These are phyloP conservation scores for Chlamydomonas schloesseri DNA, from an alignment of 139 green algal genomes.

Conservation along the genomic window DNA sequence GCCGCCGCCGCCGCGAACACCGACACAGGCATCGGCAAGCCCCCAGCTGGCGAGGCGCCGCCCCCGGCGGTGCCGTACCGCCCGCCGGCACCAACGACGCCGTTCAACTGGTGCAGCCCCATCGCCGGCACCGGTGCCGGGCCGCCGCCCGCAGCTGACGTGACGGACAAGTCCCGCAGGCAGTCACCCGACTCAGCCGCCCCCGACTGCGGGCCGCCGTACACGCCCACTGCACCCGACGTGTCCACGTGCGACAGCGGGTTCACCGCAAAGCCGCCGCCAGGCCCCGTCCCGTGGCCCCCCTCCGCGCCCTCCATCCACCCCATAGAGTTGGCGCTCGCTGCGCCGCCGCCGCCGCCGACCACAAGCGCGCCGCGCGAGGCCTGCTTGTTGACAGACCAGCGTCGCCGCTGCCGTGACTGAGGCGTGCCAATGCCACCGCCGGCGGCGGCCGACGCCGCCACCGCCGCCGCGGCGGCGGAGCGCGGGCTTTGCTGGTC, in stretches of 20 bases:
- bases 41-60: no score
- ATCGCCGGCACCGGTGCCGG: no score
- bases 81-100: no score
- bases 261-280: no score
- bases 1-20: no score
- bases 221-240: background rate
- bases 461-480: background rate
- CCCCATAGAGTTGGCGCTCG: background rate
- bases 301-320: conserved; percentile 2
- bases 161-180: background rate
- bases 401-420: conserved; percentile 3
- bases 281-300: no score
- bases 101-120: no score
- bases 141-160: background rate
- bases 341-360: background rate
- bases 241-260: background rate
- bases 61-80: background rate
- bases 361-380: background rate
- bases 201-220: background rate
- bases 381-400: background rate
- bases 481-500: background rate
- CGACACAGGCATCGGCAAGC: background rate
- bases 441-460: background rate
- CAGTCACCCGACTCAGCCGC: background rate
- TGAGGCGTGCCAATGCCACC: background rate